Base-by-base conservation (phyloP, 345 rosid genomes). In the Salix koriyanagi region DNA sequence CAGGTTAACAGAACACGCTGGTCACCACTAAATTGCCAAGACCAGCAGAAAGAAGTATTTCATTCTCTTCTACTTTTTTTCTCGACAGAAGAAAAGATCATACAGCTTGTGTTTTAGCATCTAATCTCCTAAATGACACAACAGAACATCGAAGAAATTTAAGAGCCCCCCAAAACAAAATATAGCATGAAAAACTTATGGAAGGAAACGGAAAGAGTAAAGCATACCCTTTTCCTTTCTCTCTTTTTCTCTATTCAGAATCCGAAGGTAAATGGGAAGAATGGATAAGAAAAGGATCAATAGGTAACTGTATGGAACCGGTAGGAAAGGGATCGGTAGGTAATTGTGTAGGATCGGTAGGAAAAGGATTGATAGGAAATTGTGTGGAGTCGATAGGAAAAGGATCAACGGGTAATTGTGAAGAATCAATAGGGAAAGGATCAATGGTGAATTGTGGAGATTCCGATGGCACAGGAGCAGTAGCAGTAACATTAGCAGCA, bases 211-310 rank as follows among this genome's bases (percentile, higher is more conserved):
- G 21, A 67, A 52, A 61, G 70, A 78, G 78, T 75, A 73, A 81
- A 62, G 83, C 82, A 70, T 86, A 82, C 87, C 81, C 83, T 75
- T 79, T 78, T 76, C 78, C 76, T 75, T 65, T 80, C 78, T 73
- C 77, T 52, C 52, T 52, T 23, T 77, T 67, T 80, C 73, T 80
- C 88, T 88, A 90, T 75, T 85, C 88, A 50, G 84, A 79, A 84
- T 93, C 94, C 8, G 91, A 90, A 42, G 97, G 94, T 82, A 93
- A 82, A 81, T 58, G 64, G 10, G 64, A 58, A 23, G 62, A 0
- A n/a, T 3, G 28, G 64, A 25, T 10, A n/a, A 26, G 64, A 58
- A 58, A 58, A 7, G 61, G 61, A 21, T 54, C 61, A 1, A 7
- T 54, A 21, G 61, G 61, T 21, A 54, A 21, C 2, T 2, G 61